Base-by-base conservation (phyloP, 257 asterid species). In the Solanum paucissectum region DNA sequence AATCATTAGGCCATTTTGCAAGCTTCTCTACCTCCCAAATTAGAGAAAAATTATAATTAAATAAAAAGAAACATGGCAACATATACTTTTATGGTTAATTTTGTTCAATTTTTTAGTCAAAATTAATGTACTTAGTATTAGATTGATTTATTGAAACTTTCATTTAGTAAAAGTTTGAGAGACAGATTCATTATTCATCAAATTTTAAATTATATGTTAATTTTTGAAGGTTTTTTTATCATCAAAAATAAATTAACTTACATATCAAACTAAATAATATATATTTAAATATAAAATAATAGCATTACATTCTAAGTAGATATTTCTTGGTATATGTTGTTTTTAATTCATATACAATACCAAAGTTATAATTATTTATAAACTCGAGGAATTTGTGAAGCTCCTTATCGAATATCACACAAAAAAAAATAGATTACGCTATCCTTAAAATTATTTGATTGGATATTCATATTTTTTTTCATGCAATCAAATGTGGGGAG, bases 1-100 rank as follows among this genome's bases (percentile, higher is more conserved):
- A 14, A 38, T 9, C 6, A 38, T 83, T 82, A n/a, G 49, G 87
- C 87, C 89, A 83, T 82, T 87, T 87, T 52, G 88, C 83, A 76
- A 69, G 37, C 40, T 83, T 86, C 82, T 74, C 87, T 38, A 18
- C 91, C 90, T 44, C 44, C 64, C 55, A 69, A 79, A 12, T 52
- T 46, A 29, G 68, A 58, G 64, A 20, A 55, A 55, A 55, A 58
- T 21, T 20, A 58, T 21, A 58, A 58, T 18, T 58, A 58, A 58
- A 58, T 52, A 52, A 52, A 52, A 16, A 58, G 25, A 58, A 58
- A 25, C 66, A 55, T 18, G 60, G 8, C 60, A 6, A 55, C 64
- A 55, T 20, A 55, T 20, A 55, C 9, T 55, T 55, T 55, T 55
- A 7, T 55, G 62, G n/a, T 52, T 52, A 2, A 6, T 55, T 55